Conservation (phyloP, 768 basidiomycete species). For the Rhizopogon rudus region DNA sequence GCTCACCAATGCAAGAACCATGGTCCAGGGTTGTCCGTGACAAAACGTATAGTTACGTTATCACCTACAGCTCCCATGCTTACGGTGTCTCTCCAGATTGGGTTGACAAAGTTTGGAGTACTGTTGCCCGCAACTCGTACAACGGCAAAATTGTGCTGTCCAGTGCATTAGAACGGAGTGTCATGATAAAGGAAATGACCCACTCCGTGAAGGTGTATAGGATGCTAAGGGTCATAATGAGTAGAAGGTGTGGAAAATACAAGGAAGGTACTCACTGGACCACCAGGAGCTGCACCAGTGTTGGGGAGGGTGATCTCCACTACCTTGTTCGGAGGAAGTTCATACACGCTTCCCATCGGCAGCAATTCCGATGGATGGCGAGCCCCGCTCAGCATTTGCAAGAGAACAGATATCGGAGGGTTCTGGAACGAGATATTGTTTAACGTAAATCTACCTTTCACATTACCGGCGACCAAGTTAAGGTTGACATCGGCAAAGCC, state of each 20-base stretch:
- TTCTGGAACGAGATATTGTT: conserved; percentile 31
- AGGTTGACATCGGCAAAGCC: conserved; percentile 30
- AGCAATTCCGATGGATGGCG: conserved; percentile 41
- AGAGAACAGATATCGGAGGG: conserved; percentile 47
- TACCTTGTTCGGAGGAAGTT: conserved; percentile 39
- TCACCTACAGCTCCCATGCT: conserved; percentile 31
- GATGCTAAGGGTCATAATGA: conserved; percentile 20
- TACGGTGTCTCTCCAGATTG: conserved; percentile 30
- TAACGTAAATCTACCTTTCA: conserved; percentile 13
- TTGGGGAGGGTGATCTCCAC: conserved; percentile 47
- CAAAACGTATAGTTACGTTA: conserved; percentile 52
- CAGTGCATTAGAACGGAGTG: neutral
- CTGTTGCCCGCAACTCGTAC: conserved; percentile 28
- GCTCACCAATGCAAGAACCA: conserved; percentile 45
- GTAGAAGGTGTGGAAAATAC: too few species aligned
- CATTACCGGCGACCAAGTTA: conserved; percentile 13
- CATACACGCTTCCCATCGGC: conserved; percentile 42
- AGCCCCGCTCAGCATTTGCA: conserved; percentile 56
- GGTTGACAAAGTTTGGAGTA: conserved; percentile 31
- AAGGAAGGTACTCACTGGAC: conserved; percentile 19
- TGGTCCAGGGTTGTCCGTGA: conserved; percentile 62
- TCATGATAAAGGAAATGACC: conserved; percentile 4
- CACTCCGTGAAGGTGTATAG: conserved; percentile 38
- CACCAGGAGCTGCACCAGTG: conserved; percentile 23
- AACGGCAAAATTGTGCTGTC: conserved; percentile 35